Evolutionary conservation across 345 rosid species (phyloP).

Genomic region (Triadica sebifera): DNA sequence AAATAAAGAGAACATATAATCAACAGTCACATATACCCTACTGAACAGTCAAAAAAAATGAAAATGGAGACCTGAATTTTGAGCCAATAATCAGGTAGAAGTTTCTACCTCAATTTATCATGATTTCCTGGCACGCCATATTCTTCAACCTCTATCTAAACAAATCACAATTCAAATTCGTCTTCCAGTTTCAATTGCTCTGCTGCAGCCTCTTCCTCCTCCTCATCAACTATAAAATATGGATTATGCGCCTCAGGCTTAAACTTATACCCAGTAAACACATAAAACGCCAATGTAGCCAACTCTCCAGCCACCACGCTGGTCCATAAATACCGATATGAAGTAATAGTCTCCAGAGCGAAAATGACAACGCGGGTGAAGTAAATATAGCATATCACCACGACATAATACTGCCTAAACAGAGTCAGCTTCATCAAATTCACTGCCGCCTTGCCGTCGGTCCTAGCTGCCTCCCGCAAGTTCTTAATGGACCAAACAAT

Average conservation of each 20-base stretch:
- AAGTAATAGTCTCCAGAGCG: slow-evolving; percentile 85
- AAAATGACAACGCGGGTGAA: slow-evolving; percentile 87
- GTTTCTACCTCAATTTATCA: slow-evolving; percentile 33
- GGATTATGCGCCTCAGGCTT: slow-evolving; percentile 95
- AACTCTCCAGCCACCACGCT: slow-evolving; percentile 86
- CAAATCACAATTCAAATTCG: slow-evolving; percentile 75
- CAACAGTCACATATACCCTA: slow-evolving; percentile 1
- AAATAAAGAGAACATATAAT: slow-evolving; percentile 3
- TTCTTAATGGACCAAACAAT: slow-evolving; percentile 98
- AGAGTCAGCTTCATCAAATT: slow-evolving; percentile 87
- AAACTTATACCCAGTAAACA: slow-evolving; percentile 85
- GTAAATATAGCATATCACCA: slow-evolving; percentile 93
- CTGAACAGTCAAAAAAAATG: slow-evolving; percentile 9
- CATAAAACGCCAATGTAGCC: slow-evolving; percentile 81
- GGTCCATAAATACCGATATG: slow-evolving; percentile 85
- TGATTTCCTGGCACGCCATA: slow-evolving; percentile 8
- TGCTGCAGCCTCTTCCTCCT: slow-evolving; percentile 97
- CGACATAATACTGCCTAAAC: slow-evolving; percentile 93
- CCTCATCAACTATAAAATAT: slow-evolving; percentile 88
- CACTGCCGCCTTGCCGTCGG: slow-evolving; percentile 93
- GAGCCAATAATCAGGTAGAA: slow-evolving; percentile 28
- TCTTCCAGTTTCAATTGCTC: slow-evolving; percentile 95
- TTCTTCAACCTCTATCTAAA: slow-evolving; percentile 15
- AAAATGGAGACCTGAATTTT: neutral
- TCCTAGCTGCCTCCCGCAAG: slow-evolving; percentile 86